Conservation (phyloP, 2,329 filamentous ascomycete species). For the Raffaelea ambrosiae region DNA sequence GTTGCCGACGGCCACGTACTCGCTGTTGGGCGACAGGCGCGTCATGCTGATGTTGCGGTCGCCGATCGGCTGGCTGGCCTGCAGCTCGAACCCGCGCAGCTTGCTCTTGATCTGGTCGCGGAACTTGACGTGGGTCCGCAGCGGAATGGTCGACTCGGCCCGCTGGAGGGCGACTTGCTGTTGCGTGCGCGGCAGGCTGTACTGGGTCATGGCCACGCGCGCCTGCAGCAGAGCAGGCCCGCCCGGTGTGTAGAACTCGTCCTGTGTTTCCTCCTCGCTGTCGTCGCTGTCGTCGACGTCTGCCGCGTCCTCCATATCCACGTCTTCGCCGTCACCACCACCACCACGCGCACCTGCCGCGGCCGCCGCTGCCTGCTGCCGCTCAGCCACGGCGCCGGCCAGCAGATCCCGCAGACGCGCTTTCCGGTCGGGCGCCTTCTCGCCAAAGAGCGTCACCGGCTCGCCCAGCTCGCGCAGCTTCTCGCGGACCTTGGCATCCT, state of each 20-base stretch:
- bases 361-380: background rate
- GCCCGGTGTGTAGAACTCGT: slow-evolving; percentile 93
- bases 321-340: slow-evolving; percentile 4
- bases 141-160: slow-evolving; percentile 70
- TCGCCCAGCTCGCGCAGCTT: slow-evolving; percentile 81
- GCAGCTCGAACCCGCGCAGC: slow-evolving; percentile 76
- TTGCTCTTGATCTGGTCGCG: slow-evolving; percentile 81
- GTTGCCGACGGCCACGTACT: slow-evolving; percentile 80
- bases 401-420: slow-evolving; percentile 79
- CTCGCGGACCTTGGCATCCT: slow-evolving; percentile 77
- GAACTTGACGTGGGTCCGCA: slow-evolving; percentile 87
- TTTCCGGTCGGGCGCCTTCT: slow-evolving; percentile 75
- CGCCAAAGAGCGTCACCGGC: slow-evolving; percentile 89
- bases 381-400: slow-evolving; percentile 7
- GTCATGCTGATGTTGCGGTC: slow-evolving; percentile 89
- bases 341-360: too few species aligned
- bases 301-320: slow-evolving; percentile 38
- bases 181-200: slow-evolving; percentile 75
- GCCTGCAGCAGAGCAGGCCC: slow-evolving; percentile 65
- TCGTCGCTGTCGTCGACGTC: slow-evolving; percentile 36
- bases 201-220: slow-evolving; percentile 70
- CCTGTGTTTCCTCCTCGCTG: slow-evolving; percentile 65
- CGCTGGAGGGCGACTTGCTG: slow-evolving; percentile 69
- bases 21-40: slow-evolving; percentile 77
- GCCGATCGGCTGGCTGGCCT: slow-evolving; percentile 86